A percentile compares a stretch with the other conserved stretches of the same genome.
Evolutionary conservation across 2,329 filamentous ascomycete species (phyloP).

Genomic region (Daldinia sp.): DNA sequence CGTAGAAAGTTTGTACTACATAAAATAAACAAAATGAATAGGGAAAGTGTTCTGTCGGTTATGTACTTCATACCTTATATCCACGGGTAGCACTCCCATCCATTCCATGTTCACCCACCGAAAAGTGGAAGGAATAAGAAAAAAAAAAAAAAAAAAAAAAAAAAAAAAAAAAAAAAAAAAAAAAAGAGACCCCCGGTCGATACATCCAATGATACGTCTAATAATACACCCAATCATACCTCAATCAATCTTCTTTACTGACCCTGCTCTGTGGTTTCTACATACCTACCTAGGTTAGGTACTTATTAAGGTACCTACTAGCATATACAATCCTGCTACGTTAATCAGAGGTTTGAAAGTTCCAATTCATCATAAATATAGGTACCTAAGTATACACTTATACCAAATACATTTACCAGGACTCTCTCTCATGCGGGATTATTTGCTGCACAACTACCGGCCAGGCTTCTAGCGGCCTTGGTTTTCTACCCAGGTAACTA

Average conservation of each 20-base stretch:
- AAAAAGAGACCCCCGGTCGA: no score
- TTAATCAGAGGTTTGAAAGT: no score
- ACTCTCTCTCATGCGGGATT: neutral
- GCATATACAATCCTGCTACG: neutral
- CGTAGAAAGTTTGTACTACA: conserved; percentile 2
- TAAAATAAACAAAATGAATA: neutral
- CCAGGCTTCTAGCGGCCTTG: neutral
- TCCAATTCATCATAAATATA: no score
- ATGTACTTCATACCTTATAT: neutral
- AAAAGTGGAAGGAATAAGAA: neutral
- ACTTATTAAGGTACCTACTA: no score
- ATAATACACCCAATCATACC: conserved; percentile 1
- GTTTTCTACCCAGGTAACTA: neutral
- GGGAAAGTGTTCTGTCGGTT: neutral
- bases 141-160: no score
- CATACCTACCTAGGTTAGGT: no score
- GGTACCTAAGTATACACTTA: neutral
- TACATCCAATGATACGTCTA: conserved; percentile 3
- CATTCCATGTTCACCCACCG: neutral
- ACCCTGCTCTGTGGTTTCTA: neutral
- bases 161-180: no score
- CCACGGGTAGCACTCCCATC: neutral
- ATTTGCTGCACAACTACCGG: neutral
- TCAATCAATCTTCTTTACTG: neutral
- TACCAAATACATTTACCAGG: no score